These are phyloP conservation scores for Daldinia vernicosa DNA, from an alignment of 495 filamentous ascomycete genomes.

Conservation along the genomic window DNA sequence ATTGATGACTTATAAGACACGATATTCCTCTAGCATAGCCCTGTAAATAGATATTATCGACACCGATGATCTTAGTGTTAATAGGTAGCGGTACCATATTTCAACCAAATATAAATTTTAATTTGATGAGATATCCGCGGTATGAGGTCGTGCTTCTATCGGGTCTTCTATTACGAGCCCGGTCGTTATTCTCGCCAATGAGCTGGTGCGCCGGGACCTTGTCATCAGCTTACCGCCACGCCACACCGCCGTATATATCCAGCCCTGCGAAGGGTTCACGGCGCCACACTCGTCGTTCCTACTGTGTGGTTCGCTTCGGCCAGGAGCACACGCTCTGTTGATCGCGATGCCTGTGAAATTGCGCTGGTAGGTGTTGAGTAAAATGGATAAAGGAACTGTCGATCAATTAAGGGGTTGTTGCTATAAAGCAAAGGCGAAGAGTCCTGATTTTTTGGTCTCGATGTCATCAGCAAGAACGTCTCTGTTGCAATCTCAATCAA, in stretches of 20 bases:
- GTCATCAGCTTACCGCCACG: slow-evolving; percentile 27
- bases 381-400: neutral
- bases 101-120: slow-evolving; percentile 12
- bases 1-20: neutral
- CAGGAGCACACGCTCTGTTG: slow-evolving; percentile 10
- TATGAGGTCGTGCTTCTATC: slow-evolving; percentile 7
- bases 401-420: slow-evolving; percentile 9
- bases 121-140: neutral
- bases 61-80: neutral
- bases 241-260: slow-evolving; percentile 11
- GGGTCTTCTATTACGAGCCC: neutral
- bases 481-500: neutral
- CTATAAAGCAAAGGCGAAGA: slow-evolving; percentile 18
- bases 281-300: too few relatives aligned
- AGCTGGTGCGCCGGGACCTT: neutral
- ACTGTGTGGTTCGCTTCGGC: neutral
- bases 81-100: neutral
- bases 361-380: neutral
- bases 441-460: neutral
- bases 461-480: slow-evolving; percentile 1
- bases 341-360: neutral
- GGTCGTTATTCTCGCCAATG: slow-evolving; percentile 26
- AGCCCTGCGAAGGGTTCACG: slow-evolving; percentile 5
- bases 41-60: neutral
- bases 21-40: neutral